These are phyloP conservation scores for Mycena alexandri DNA, from an alignment of 768 basidiomycete species.

Conservation along the genomic window DNA sequence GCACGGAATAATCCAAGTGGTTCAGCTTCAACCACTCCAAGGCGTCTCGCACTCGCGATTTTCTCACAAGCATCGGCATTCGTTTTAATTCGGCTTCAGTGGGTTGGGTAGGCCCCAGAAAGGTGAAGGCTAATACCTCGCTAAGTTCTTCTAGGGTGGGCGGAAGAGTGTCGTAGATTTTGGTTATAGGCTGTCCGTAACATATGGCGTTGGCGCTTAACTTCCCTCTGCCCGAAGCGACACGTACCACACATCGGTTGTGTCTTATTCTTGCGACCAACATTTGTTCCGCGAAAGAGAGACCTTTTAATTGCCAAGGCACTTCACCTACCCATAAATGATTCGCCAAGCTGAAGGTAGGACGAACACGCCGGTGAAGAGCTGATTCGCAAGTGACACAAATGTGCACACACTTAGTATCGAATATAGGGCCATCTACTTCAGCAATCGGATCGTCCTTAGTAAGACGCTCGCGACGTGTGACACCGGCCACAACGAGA, in stretches of 20 bases:
- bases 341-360: no score
- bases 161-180: not conserved
- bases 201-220: constrained; percentile 8
- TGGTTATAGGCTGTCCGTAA: not conserved
- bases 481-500: no score
- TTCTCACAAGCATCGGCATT: constrained; percentile 4
- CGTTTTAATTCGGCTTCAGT: not conserved
- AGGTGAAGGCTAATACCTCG: not conserved
- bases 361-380: no score
- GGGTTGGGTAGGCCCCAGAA: not conserved
- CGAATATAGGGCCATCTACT: no score
- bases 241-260: constrained; percentile 2
- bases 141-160: not conserved
- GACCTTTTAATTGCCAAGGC: no score
- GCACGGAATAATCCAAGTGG: not conserved
- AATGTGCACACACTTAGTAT: no score
- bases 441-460: no score
- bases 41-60: not conserved
- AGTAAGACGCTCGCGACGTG: no score
- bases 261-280: constrained; percentile 1
- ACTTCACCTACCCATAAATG: no score
- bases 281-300: no score
- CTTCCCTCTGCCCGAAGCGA: not conserved
- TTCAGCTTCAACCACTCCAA: constrained; percentile 10
- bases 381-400: no score